phyloP scores from a whole-genome alignment of 2,329 filamentous ascomycete species.

The Ophiocordyceps camponoti-leonardi region DNA sequence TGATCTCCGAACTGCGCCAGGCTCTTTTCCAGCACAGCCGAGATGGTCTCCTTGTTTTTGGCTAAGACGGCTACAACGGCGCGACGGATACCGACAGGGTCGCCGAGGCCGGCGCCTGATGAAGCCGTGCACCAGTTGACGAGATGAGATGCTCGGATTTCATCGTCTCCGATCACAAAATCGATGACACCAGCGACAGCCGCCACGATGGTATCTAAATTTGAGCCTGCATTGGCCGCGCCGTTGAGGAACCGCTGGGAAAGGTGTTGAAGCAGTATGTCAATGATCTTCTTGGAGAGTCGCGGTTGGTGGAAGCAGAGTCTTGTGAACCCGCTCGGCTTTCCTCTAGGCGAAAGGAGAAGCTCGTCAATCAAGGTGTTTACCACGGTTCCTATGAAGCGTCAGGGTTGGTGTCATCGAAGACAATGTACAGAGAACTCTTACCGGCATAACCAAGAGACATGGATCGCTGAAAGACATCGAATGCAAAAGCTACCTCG shows the following conservation, averaged over 20 bases:
- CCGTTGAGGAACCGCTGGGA: constrained; percentile 25
- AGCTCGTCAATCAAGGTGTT: constrained; percentile 17
- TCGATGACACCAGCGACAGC: constrained; percentile 41
- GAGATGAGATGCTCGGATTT: constrained; percentile 33
- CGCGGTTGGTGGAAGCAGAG: constrained; percentile 13
- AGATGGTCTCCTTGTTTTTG: constrained; percentile 31
- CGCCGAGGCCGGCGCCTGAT: constrained; percentile 47
- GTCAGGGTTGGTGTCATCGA: constrained; percentile 4
- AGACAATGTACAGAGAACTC: constrained; percentile 1
- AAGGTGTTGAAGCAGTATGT: constrained; percentile 19
- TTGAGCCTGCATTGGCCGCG: constrained; percentile 13
- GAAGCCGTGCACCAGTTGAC: constrained; percentile 47
- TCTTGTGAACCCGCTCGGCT: constrained; percentile 10
- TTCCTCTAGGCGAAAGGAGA: constrained; percentile 13
- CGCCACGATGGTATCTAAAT: constrained; percentile 24
- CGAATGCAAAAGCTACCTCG: constrained; percentile 23
- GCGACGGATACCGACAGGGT: constrained; percentile 47
- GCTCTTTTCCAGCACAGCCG: constrained; percentile 45
- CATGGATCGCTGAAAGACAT: constrained; percentile 40
- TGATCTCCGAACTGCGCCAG: constrained; percentile 67
- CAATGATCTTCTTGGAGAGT: constrained; percentile 10
- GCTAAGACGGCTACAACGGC: constrained; percentile 43
- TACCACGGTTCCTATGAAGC: constrained; percentile 21
- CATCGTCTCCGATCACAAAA: constrained; percentile 27
- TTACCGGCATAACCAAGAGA: constrained; percentile 58